Evolutionary conservation across 768 basidiomycete species (phyloP), one percentile per base, ranked within the genome.

Genomic region (Trametes sanguinea): DNA sequence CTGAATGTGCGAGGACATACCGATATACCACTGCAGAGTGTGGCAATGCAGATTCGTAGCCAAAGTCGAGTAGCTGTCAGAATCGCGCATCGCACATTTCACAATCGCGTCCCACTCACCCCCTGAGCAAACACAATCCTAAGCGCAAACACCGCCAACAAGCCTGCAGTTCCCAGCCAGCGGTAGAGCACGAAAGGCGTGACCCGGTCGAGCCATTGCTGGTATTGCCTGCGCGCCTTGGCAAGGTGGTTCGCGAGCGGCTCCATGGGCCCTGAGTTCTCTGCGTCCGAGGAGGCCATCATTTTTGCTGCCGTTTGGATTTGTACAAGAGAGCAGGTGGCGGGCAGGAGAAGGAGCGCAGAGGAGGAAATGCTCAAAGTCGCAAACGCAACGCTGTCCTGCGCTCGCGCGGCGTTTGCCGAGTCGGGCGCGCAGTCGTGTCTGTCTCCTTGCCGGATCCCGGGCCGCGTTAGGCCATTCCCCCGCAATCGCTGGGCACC

Each of bases 171-270:
- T 40, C 81, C 85, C 29, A 92, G 68, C 97, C 97, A 99, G 61
- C 97, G 85, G 69, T 95, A 83, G n/a, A 93, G 75, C 33, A 89
- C 83, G 71, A 94, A 86, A 0, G 97, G 97, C 3, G 96, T 97
- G 79, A 89, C 87, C 29, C 92, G 85, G 81, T 99, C 97, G n/a
- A 98, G 83, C 29, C 85, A 74, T 71, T 89, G 87, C 74, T 96
- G 94, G 73, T 95, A 95, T 71, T 88, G 85, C 32, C 93, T 84
- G 68, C 84, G 83, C n/a, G 82, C 54, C 68, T 84, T 86, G 39
- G 79, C 71, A 68, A 80, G 82, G 45, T 74, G 68, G 42, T 63
- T 66, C 4, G 69, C 59, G 45, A 76, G 65, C 39, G 72, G 71
- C 61, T 71, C 64, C 55, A 73, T 67, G n/a, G 74, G 74, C 14